Conservation (phyloP, 2,329 filamentous ascomycete species). For the Paracamarosporium sp. region DNA sequence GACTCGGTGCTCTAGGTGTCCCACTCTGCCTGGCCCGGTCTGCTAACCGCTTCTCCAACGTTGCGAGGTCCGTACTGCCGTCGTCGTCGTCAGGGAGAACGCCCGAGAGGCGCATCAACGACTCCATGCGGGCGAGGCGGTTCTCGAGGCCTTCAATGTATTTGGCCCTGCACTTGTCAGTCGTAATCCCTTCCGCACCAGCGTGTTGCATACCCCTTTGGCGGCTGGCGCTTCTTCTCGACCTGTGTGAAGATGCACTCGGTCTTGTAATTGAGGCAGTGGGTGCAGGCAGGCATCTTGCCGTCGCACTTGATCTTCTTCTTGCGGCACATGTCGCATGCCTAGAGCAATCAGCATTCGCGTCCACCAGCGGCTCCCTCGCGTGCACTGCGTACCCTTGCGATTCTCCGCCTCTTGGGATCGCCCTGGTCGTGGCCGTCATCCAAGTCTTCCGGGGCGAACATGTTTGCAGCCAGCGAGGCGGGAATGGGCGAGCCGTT, state of each 20-base stretch:
- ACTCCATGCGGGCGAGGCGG: conserved; percentile 93
- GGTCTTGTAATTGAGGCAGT: conserved; percentile 98
- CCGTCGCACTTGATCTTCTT: conserved; percentile 98
- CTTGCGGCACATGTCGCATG: conserved; percentile 96
- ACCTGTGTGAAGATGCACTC: conserved; percentile 97
- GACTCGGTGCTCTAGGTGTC: conserved; percentile 27
- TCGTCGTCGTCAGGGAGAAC: conserved; percentile 85
- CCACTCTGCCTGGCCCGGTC: conserved; percentile 51
- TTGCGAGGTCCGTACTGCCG: conserved; percentile 85
- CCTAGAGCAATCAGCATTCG: conserved; percentile 58
- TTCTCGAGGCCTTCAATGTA: conserved; percentile 98
- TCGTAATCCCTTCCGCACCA: background rate
- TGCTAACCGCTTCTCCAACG: conserved; percentile 76
- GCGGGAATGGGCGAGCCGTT: conserved; percentile 46
- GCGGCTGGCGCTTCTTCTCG: conserved; percentile 97
- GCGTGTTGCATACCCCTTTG: conserved; percentile 74
- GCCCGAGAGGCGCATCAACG: conserved; percentile 83
- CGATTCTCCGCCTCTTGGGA: conserved; percentile 86
- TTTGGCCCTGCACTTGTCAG: conserved; percentile 71
- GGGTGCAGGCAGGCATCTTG: conserved; percentile 91
- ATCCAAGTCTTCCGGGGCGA: conserved; percentile 58
- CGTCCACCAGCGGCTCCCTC: conserved; percentile 1
- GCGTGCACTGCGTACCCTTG: conserved; percentile 65
- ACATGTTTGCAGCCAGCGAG: conserved; percentile 37
- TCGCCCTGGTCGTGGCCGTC: conserved; percentile 69